Conservation (phyloP, 129 eudicot species). For the Flaveria trinervia region DNA sequence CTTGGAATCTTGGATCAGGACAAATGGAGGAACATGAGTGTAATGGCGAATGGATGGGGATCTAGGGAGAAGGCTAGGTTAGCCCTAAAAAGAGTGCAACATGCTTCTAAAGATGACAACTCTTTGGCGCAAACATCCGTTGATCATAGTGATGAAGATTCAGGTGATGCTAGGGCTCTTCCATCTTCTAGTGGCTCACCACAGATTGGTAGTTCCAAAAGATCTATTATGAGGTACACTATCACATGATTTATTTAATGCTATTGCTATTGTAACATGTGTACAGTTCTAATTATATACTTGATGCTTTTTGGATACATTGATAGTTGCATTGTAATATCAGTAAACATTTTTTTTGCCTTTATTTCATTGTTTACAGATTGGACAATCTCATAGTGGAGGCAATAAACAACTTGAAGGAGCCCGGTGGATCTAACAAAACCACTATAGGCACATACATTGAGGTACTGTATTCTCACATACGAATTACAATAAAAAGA, state of each 20-base stretch:
- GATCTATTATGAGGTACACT: constrained; percentile 81
- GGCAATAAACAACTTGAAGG: constrained; percentile 86
- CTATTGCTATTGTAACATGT: background rate
- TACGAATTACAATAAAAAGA: background rate
- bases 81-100: constrained; percentile 72
- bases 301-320: constrained; percentile 1
- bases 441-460: constrained; percentile 87
- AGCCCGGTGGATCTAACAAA: constrained; percentile 90
- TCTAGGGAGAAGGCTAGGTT: constrained; percentile 86
- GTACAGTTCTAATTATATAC: background rate
- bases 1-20: constrained; percentile 45
- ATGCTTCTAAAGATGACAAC: constrained; percentile 58
- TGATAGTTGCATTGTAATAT: constrained; percentile 4
- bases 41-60: constrained; percentile 95
- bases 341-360: constrained; percentile 13
- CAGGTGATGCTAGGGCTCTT: constrained; percentile 53
- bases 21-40: constrained; percentile 99
- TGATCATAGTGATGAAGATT: constrained; percentile 74
- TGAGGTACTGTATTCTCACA: constrained; percentile 52
- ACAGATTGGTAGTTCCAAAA: constrained; percentile 67
- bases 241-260: background rate
- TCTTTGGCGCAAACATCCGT: constrained; percentile 39
- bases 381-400: constrained; percentile 94
- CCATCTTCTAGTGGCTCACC: constrained; percentile 73
- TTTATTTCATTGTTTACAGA: constrained; percentile 44